phyloP scores from a whole-genome alignment of 495 filamentous ascomycete species.

The Penicillium pancosmium region DNA sequence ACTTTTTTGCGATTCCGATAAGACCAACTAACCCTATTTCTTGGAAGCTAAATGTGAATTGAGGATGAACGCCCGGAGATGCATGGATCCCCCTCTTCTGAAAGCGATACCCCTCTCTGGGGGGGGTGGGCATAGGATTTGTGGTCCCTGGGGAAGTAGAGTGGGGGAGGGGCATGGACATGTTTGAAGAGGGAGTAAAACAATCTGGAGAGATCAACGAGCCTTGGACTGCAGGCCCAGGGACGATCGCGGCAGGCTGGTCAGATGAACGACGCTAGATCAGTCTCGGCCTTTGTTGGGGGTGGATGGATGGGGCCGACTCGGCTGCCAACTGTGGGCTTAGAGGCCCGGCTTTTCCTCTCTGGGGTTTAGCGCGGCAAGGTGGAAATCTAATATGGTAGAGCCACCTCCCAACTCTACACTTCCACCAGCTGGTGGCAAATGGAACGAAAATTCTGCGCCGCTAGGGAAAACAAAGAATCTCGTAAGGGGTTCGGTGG shows the following conservation, averaged over 20 bases:
- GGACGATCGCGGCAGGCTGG: conserved; percentile 19
- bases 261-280: conserved; percentile 14
- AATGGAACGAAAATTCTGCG: conserved; percentile 19
- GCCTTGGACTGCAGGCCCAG: conserved; percentile 12
- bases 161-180: neutral
- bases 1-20: neutral
- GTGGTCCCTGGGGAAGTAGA: neutral
- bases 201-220: conserved; percentile 21
- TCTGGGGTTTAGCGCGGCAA: conserved; percentile 18
- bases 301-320: conserved; percentile 5
- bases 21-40: neutral
- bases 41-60: neutral
- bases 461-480: conserved; percentile 7
- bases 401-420: conserved; percentile 9
- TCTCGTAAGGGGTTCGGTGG: neutral
- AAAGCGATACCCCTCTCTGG: neutral
- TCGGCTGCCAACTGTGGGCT: neutral
- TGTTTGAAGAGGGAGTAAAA: neutral
- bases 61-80: neutral
- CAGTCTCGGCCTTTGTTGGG: conserved; percentile 20
- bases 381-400: conserved; percentile 5
- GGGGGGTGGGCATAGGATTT: neutral
- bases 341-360: conserved; percentile 22
- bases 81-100: neutral
- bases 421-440: conserved; percentile 15